Evolutionary conservation across 1,284 basidiomycete genomes (phyloP).

Genomic region (Cryptococcus sp.): DNA sequence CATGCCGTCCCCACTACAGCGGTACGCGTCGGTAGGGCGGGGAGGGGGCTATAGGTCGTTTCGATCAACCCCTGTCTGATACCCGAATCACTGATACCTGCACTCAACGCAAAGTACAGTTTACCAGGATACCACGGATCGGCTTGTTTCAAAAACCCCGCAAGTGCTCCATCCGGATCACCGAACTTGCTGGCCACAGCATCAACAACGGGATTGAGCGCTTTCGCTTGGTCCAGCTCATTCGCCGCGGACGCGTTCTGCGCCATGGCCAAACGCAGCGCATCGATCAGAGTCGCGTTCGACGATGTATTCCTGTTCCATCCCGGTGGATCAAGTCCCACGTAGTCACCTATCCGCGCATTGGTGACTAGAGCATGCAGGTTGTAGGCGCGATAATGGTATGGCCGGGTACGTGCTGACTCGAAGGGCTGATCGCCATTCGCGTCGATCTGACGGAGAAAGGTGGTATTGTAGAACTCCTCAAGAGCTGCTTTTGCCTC

Average conservation of each 20-base stretch:
- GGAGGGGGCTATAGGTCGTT: constrained; percentile 8
- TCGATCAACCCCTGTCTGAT: constrained; percentile 21
- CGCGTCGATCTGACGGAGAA: constrained; percentile 30
- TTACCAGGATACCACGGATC: constrained; percentile 29
- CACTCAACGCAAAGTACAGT: constrained; percentile 20
- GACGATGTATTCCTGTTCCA: constrained; percentile 24
- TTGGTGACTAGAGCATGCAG: constrained; percentile 32
- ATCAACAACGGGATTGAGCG: constrained; percentile 27
- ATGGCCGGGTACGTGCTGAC: constrained; percentile 38
- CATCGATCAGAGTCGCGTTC: constrained; percentile 33
- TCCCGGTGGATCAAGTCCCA: too few species aligned
- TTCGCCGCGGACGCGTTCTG: constrained; percentile 2
- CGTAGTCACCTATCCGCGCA: constrained; percentile 16
- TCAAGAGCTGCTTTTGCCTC: constrained; percentile 21
- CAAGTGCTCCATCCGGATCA: constrained; percentile 35
- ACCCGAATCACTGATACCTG: constrained; percentile 25
- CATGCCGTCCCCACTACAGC: too few species aligned
- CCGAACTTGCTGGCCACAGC: constrained; percentile 36
- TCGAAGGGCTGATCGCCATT: constrained; percentile 42
- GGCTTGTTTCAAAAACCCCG: constrained; percentile 20
- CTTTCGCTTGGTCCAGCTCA: constrained; percentile 8
- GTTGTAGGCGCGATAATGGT: constrained; percentile 47
- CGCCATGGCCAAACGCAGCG: constrained; percentile 33
- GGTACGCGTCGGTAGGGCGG: constrained; percentile 2
- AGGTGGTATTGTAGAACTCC: constrained; percentile 33